Evolutionary conservation across 306 rosid genomes (phyloP), one percentile per base, ranked within the genome.

Genomic region (Ziziphus jujuba): DNA sequence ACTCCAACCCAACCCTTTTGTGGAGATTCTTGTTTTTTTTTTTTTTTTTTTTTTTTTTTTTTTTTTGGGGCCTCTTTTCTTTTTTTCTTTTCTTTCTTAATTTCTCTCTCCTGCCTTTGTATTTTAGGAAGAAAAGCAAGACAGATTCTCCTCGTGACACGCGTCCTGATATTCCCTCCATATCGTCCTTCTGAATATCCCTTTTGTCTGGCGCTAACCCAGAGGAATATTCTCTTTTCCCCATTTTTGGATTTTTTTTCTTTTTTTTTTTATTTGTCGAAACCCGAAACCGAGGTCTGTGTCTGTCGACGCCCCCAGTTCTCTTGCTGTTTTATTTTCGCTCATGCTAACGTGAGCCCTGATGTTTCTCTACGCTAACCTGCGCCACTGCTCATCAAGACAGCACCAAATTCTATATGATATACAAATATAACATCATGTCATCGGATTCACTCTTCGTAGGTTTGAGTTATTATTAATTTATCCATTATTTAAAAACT

Each of bases 1-100:
- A 56, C 82, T 90, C 97, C 97, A 90, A 86, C 83, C 69, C 91
- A 69, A 38, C 44, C 85, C 97, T 93, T 93, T 92, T 88, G 77
- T 78, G 65, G 75, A 67, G 79, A 89, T 87, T 87, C 95, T 67
- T 74, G 20, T 67, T 22, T 59, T 33, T 57, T 59, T 59, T 52
- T 44, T 59, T 16, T 38, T 22, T 31, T 57, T 24, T 60, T 31
- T 36, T 2, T 21, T 9, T 47, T 19, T 25, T 72, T 25, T 33
- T 58, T 44, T 23, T 53, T 25, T 28, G 8, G 21, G 28, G n/a
- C n/a, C n/a, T n/a, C n/a, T n/a, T n/a, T n/a, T n/a, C n/a, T n/a
- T n/a, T n/a, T n/a, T n/a, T n/a, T 74, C 23, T 68, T 20, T 60
- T 33, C 53, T 59, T 59, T 53, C 44, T 59, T 54, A 58, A 17